Percentiles rank a stretch among this genome's conserved stretches.
phyloP scores from a whole-genome alignment of 441 rosid genomes.

The Bocquillonia castaneifolia region DNA sequence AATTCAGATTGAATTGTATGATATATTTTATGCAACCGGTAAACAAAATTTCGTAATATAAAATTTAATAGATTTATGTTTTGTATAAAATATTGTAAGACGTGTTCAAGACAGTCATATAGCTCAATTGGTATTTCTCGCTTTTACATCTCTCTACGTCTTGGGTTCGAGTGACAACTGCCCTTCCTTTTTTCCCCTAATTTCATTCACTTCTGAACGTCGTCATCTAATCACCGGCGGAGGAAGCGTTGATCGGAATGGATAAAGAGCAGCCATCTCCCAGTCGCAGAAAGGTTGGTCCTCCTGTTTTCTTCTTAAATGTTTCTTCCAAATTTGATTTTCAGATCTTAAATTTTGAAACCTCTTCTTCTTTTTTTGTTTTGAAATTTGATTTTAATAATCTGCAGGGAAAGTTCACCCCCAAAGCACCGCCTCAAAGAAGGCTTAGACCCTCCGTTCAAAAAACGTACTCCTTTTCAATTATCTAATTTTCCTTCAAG shows the following conservation, averaged over 20 bases:
- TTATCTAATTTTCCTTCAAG: too few relatives aligned
- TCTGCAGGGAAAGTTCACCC: constrained; percentile 47
- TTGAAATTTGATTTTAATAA: too few relatives aligned
- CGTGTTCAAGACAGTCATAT: rapidly evolving
- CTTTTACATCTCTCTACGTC: not conserved
- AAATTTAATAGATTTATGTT: too few relatives aligned
- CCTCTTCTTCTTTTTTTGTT: too few relatives aligned
- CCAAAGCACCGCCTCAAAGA: constrained; percentile 46
- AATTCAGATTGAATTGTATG: too few relatives aligned
- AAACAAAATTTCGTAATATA: too few relatives aligned
- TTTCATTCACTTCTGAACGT: not conserved
- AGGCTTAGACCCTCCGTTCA: constrained; percentile 26
- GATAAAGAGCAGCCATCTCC: constrained; percentile 15
- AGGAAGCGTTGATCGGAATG: constrained; percentile 11
- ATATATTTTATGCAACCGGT: too few relatives aligned
- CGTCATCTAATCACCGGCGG: not conserved
- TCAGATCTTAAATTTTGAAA: constrained; percentile 19
- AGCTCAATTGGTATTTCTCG: not conserved
- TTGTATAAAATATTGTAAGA: not conserved
- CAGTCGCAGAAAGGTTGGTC: constrained; percentile 10
- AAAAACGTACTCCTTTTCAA: constrained; percentile 41
- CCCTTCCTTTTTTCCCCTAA: not conserved
- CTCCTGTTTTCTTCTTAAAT: not conserved
- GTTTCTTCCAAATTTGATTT: not conserved
- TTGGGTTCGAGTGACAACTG: not conserved